Conservation (phyloP, 257 asterid genomes). For the Sherardia arvensis region DNA sequence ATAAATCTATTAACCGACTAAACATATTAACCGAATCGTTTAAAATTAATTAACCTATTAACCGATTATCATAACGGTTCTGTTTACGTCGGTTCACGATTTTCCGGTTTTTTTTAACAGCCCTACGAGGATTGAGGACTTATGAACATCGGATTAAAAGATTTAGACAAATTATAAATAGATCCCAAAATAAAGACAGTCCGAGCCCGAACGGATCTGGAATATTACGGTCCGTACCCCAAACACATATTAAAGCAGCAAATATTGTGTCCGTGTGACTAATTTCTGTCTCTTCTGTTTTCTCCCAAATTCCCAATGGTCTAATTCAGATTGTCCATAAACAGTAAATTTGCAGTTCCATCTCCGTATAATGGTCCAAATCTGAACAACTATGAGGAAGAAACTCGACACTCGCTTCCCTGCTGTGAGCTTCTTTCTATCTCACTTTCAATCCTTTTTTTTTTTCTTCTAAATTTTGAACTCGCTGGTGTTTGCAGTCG, state of each 20-base stretch:
- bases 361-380: neutral
- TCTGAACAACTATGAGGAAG: slow-evolving; percentile 43
- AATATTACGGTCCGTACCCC: slow-evolving; percentile 1
- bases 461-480: neutral
- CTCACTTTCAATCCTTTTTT: no score
- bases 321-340: slow-evolving; percentile 1
- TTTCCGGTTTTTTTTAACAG: no score
- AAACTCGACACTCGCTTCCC: slow-evolving; percentile 77
- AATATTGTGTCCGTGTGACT: slow-evolving; percentile 1
- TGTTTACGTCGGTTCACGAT: no score
- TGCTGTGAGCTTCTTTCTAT: slow-evolving; percentile 33
- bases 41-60: no score
- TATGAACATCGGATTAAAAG: no score
- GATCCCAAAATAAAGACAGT: no score
- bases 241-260: neutral
- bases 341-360: neutral
- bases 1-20: no score
- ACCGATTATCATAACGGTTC: no score
- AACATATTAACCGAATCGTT: no score
- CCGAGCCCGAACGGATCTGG: slow-evolving; percentile 7
- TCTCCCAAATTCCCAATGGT: neutral
- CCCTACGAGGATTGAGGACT: no score
- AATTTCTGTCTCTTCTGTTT: no score
- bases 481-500: neutral
- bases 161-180: no score